Evolutionary conservation across 352 stramenopile species (phyloP).

Genomic region (Globisporangium rhizosaccharum): DNA sequence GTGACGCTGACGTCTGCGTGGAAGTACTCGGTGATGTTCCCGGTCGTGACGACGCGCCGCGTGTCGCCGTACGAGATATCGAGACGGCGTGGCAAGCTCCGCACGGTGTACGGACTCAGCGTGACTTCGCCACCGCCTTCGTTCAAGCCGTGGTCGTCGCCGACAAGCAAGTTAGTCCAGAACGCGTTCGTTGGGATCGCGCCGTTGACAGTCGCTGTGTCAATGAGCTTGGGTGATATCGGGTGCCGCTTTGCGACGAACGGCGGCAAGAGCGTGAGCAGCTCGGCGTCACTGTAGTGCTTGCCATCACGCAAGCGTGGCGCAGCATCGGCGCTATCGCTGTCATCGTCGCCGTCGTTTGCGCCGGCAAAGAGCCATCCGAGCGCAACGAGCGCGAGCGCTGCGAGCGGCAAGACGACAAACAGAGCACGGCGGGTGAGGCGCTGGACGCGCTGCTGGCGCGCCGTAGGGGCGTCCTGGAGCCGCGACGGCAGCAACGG

Average conservation of each 20-base stretch:
- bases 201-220: slow-evolving; percentile 30
- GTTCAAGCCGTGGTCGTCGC: slow-evolving; percentile 67
- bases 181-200: slow-evolving; percentile 86
- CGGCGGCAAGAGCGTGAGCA: slow-evolving; percentile 52
- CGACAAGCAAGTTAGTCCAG: slow-evolving; percentile 87
- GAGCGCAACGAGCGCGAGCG: slow-evolving; percentile 48
- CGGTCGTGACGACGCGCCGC: slow-evolving; percentile 54
- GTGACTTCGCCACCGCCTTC: slow-evolving; percentile 68
- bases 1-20: slow-evolving; percentile 70
- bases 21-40: slow-evolving; percentile 75
- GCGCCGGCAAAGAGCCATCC: slow-evolving; percentile 27
- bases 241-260: slow-evolving; percentile 50
- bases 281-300: slow-evolving; percentile 29
- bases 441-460: slow-evolving; percentile 6
- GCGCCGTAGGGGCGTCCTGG: slow-evolving; percentile 1
- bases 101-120: slow-evolving; percentile 79
- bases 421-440: slow-evolving; percentile 43
- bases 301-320: background rate
- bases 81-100: slow-evolving; percentile 54
- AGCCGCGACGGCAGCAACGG: slow-evolving; percentile 37
- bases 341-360: slow-evolving; percentile 9
- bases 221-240: slow-evolving; percentile 55
- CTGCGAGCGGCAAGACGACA: slow-evolving; percentile 44
- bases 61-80: slow-evolving; percentile 83
- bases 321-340: slow-evolving; percentile 8